Evolutionary conservation across 129 eudicot genomes (phyloP), one percentile per base, ranked within the genome.

Genomic region (Silybum marianum): DNA sequence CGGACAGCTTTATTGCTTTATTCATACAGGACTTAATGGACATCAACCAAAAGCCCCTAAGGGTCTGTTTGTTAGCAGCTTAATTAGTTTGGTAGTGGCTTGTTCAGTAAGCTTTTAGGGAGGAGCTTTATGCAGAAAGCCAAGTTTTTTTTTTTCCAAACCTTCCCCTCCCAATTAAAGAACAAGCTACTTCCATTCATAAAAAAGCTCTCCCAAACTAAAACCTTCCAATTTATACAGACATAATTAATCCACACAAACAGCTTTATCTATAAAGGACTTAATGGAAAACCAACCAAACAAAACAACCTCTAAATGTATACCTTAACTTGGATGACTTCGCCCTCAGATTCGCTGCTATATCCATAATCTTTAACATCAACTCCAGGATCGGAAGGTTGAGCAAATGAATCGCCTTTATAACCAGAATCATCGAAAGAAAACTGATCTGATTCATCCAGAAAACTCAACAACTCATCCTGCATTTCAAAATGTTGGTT

Each of bases 291-390:
- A n/a, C 21, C 2, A 58, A 77, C 25, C 60, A 30, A 82, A 25
- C 46, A 36, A 30, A 82, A 25, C 46, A 36, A 34, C n/a, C 54
- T 67, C 0, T 5, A 30, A 6, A 42, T 10, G 84, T 85, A 89
- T 85, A 89, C 97, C 94, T 85, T 88, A 74, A 23, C 68, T 54
- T 95, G 92, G 3, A 84, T 76, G 72, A 88, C 83, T 87, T 89
- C 93, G 7, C 85, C 86, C 73, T 90, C 97, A 4, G 96, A 90
- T 81, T 84, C 98, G 3, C 93, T 78, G 54, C 87, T 78, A 24
- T 92, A 94, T 77, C 83, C 92, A 75, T 73, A 78, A 39, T 87
- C 91, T 66, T 85, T 86, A 22, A 80, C 74, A 19, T 39, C 78
- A 54, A 66, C n/a, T 72, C 78, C 78, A 14, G 90, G 86, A 7